phyloP scores from a whole-genome alignment of 768 basidiomycete genomes.

The Lactifluus volemus region DNA sequence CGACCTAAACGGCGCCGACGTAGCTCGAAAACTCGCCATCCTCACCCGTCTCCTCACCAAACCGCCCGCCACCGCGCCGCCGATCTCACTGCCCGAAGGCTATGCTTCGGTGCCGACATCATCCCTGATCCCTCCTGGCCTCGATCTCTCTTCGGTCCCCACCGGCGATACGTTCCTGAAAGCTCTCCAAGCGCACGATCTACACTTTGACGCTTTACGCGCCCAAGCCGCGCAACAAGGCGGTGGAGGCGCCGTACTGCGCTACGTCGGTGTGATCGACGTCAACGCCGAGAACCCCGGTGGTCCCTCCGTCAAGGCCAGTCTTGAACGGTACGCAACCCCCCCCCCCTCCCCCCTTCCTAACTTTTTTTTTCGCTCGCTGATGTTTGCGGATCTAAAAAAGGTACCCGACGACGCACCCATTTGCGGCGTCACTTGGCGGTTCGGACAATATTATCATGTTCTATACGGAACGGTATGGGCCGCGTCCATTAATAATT shows the following conservation, averaged over 20 bases:
- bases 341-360: not conserved
- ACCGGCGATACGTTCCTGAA: conserved; percentile 79
- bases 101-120: conserved; percentile 73
- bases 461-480: conserved; percentile 92
- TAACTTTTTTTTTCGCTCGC: not conserved
- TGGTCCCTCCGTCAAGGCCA: conserved; percentile 57
- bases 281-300: conserved; percentile 54
- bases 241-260: conserved; percentile 68
- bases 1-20: conserved; percentile 94
- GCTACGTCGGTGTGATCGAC: conserved; percentile 95
- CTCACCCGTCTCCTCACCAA: conserved; percentile 69
- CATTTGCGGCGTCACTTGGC: conserved; percentile 91
- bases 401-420: conserved; percentile 84
- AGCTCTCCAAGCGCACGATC: conserved; percentile 76
- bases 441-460: conserved; percentile 98
- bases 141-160: conserved; percentile 43
- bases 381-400: conserved; percentile 26
- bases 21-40: conserved; percentile 95
- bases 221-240: conserved; percentile 50
- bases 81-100: conserved; percentile 53
- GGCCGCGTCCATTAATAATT: conserved; percentile 79
- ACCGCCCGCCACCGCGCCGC: conserved; percentile 25
- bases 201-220: conserved; percentile 67
- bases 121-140: conserved; percentile 75
- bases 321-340: conserved; percentile 69